A percentile compares a stretch with the other conserved stretches of the same genome.
Evolutionary conservation across 352 stramenopile species (phyloP).

Genomic region (Phytophthora pini): DNA sequence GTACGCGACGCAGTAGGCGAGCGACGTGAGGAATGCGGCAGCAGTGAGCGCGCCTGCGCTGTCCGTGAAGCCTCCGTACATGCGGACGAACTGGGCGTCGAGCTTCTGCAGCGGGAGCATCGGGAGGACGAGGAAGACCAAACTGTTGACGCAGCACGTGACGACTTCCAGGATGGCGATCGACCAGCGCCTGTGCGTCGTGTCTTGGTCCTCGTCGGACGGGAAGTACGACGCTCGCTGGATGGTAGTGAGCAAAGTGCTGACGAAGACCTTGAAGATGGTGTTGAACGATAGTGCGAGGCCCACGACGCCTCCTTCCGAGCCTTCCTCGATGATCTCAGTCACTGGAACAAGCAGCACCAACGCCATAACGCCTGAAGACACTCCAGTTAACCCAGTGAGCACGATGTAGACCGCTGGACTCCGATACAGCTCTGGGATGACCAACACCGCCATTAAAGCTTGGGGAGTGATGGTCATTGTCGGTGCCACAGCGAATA

Average conservation of each 20-base stretch:
- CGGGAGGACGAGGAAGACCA: constrained; percentile 39
- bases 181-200: constrained; percentile 28
- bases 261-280: constrained; percentile 56
- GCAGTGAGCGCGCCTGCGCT: constrained; percentile 42
- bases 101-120: constrained; percentile 65
- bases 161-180: constrained; percentile 43
- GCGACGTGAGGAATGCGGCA: constrained; percentile 43
- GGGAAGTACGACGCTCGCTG: constrained; percentile 45
- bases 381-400: constrained; percentile 34
- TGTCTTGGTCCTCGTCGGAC: constrained; percentile 24
- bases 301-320: constrained; percentile 60
- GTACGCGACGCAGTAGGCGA: constrained; percentile 57
- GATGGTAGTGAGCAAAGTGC: constrained; percentile 48
- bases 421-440: constrained; percentile 33
- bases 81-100: constrained; percentile 66
- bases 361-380: constrained; percentile 43
- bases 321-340: constrained; percentile 71
- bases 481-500: constrained; percentile 41
- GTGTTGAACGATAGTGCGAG: constrained; percentile 62
- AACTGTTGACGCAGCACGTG: constrained; percentile 46
- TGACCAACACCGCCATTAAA: constrained; percentile 35
- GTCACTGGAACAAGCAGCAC: constrained; percentile 50
- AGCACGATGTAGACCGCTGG: constrained; percentile 35
- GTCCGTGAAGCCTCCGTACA: constrained; percentile 72
- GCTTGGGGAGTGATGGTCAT: constrained; percentile 39